Conservation (phyloP, 2,329 filamentous ascomycete genomes). For the Aspergillus sergii region DNA sequence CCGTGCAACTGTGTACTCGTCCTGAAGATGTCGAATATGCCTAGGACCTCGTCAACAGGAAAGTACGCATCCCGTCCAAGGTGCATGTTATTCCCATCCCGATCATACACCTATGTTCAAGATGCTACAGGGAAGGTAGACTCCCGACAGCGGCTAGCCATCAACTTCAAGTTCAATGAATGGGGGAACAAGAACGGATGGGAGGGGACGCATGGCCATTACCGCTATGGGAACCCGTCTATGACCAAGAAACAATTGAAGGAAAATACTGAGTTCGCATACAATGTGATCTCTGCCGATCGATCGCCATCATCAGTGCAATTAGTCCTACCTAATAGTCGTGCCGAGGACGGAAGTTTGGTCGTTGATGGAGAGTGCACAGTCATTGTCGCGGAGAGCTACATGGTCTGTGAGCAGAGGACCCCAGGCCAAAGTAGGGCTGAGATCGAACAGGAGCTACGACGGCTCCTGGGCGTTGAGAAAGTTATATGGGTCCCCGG, state of each 20-base stretch:
- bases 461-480: slow-evolving; percentile 25
- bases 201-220: slow-evolving; percentile 17
- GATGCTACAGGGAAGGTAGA: slow-evolving; percentile 18
- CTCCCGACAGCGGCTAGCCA: slow-evolving; percentile 17
- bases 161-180: slow-evolving; percentile 26
- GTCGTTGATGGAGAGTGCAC: slow-evolving; percentile 36
- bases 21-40: slow-evolving; percentile 22
- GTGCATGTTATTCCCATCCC: slow-evolving; percentile 20
- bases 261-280: slow-evolving; percentile 22
- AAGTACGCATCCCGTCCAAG: slow-evolving; percentile 7
- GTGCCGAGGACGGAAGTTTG: slow-evolving; percentile 30
- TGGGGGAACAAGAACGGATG: slow-evolving; percentile 23
- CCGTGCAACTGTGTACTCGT: slow-evolving; percentile 23
- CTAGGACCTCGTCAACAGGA: slow-evolving; percentile 13
- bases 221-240: slow-evolving; percentile 17
- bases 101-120: slow-evolving; percentile 26
- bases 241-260: slow-evolving; percentile 13
- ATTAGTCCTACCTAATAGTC: slow-evolving; percentile 20
- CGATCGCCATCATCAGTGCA: slow-evolving; percentile 13
- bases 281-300: slow-evolving; percentile 21
- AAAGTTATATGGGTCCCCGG: slow-evolving; percentile 35
- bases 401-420: slow-evolving; percentile 29
- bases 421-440: slow-evolving; percentile 26
- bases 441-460: slow-evolving; percentile 28
- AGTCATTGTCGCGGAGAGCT: slow-evolving; percentile 32